Conservation (phyloP, 805 yeast species). For the Metschnikowia koreensis region DNA sequence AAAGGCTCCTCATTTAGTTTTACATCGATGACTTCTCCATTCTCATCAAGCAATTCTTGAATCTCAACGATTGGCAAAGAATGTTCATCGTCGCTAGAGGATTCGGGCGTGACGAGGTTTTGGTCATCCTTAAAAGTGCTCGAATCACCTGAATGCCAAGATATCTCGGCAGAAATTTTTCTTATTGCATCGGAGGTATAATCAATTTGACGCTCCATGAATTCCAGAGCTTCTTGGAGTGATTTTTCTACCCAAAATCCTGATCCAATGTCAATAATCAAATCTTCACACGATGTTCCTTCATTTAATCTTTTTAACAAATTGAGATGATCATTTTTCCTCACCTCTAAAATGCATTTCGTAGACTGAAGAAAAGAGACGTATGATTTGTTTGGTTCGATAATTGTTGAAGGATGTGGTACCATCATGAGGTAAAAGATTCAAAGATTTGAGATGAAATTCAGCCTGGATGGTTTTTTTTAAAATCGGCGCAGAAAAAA, state of each 20-base stretch:
- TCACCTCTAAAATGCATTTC: background rate
- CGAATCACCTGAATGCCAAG: constrained; percentile 5
- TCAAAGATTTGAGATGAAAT: background rate
- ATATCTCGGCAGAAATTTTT: constrained; percentile 39
- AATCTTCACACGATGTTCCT: background rate
- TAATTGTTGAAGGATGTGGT: background rate
- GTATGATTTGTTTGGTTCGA: background rate
- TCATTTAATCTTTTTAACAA: background rate
- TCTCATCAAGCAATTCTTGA: constrained; percentile 73
- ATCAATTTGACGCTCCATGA: constrained; percentile 26
- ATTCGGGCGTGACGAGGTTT: background rate
- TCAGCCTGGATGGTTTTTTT: background rate
- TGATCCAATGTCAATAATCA: constrained; percentile 7
- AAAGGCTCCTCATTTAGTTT: constrained; percentile 24
- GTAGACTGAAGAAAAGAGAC: background rate
- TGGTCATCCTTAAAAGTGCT: background rate
- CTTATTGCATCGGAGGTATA: constrained; percentile 36
- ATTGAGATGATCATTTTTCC: background rate
- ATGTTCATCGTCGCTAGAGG: constrained; percentile 27
- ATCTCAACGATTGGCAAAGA: constrained; percentile 76
- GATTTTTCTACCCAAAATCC: constrained; percentile 8
- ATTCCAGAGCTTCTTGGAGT: constrained; percentile 26
- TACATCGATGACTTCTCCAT: constrained; percentile 59
- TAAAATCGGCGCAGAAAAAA: too few species aligned
- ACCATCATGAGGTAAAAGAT: background rate